A percentile compares a stretch with the other conserved stretches of the same genome.
Conservation (phyloP, 2,329 filamentous ascomycete species). For the Endothia cerciana region DNA sequence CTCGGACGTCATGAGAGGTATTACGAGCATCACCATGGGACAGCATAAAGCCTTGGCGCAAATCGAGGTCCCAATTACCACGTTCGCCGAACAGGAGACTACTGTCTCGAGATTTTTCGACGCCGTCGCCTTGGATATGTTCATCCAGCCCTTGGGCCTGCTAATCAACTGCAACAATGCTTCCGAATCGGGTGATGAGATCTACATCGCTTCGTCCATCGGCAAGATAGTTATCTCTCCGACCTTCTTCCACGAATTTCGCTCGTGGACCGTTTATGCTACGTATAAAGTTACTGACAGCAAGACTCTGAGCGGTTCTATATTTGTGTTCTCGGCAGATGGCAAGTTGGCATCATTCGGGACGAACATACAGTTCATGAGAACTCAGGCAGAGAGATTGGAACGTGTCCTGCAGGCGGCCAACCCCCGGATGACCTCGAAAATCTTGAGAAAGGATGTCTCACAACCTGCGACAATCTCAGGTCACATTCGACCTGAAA, state of each 20-base stretch:
- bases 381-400: background rate
- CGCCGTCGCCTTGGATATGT: background rate
- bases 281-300: background rate
- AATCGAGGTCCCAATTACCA: background rate
- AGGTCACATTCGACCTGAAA: no score
- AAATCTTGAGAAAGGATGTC: background rate
- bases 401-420: background rate
- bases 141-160: background rate
- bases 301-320: background rate
- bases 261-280: background rate
- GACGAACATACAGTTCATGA: background rate
- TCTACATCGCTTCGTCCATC: background rate
- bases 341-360: background rate
- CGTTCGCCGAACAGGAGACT: background rate
- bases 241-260: background rate
- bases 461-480: no score
- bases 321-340: background rate
- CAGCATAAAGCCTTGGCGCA: background rate
- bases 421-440: background rate
- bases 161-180: background rate
- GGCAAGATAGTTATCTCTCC: background rate
- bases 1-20: background rate
- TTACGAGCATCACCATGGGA: background rate
- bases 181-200: background rate
- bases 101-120: background rate